Percentiles rank a stretch among this genome's conserved stretches.
phyloP scores from a whole-genome alignment of 1,284 basidiomycete genomes.

The Papiliotrema fonsecae region DNA sequence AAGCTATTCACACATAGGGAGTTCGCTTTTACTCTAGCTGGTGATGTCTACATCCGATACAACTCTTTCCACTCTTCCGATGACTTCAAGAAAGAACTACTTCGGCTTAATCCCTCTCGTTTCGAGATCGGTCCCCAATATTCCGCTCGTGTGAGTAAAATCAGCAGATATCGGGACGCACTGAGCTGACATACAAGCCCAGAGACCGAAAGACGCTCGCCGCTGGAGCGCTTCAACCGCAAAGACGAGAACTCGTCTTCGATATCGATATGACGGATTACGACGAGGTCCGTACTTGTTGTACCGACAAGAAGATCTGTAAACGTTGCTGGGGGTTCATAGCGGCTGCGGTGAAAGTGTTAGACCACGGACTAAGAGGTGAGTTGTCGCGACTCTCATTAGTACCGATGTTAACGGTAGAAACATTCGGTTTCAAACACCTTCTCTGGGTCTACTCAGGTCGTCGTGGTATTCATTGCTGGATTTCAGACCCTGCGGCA shows the following conservation, averaged over 20 bases:
- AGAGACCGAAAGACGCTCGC: slow-evolving; percentile 84
- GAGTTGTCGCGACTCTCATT: slow-evolving; percentile 8
- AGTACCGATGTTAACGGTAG: slow-evolving; percentile 17
- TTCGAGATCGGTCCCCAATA: slow-evolving; percentile 98
- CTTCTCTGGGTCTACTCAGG: slow-evolving; percentile 99
- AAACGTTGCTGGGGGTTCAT: slow-evolving; percentile 93
- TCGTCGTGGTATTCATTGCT: slow-evolving; percentile 94
- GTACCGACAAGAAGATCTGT: slow-evolving; percentile 87
- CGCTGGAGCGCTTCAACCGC: slow-evolving; percentile 67
- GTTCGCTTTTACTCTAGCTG: slow-evolving; percentile 91
- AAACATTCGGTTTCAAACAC: slow-evolving; percentile 70
- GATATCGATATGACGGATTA: slow-evolving; percentile 99
- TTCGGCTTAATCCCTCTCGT: slow-evolving; percentile 75
- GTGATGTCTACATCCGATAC: slow-evolving; percentile 92
- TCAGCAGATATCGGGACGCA: not conserved
- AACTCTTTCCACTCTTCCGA: slow-evolving; percentile 81
- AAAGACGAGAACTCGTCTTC: slow-evolving; percentile 90
- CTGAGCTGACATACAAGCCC: slow-evolving; percentile 56
- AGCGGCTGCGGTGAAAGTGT: slow-evolving; percentile 80
- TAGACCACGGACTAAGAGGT: slow-evolving; percentile 73
- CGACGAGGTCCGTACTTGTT: slow-evolving; percentile 92
- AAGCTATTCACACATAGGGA: slow-evolving; percentile 86
- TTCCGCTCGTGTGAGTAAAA: slow-evolving; percentile 66
- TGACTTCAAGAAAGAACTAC: slow-evolving; percentile 87
- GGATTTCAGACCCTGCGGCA: slow-evolving; percentile 89